Evolutionary conservation across 495 filamentous ascomycete species (phyloP).

Genomic region (Penicillium simplicissimum): DNA sequence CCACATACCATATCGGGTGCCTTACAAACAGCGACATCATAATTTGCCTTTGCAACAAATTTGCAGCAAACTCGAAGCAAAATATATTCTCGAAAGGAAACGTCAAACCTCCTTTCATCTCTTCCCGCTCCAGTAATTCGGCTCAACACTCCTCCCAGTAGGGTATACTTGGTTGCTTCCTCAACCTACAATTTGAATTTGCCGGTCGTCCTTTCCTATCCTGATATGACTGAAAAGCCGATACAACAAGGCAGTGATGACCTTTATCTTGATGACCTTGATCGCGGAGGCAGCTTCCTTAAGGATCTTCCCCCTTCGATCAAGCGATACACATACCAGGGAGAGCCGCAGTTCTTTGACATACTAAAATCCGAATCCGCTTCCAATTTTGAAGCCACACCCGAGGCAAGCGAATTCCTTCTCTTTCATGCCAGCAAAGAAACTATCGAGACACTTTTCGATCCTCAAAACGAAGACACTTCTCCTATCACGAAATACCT

Average conservation of each 20-base stretch:
- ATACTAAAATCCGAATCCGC: not conserved
- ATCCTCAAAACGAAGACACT: not conserved
- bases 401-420: constrained; percentile 6
- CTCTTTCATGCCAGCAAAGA: constrained; percentile 9
- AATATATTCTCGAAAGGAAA: too few relatives aligned
- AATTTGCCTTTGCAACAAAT: too few relatives aligned
- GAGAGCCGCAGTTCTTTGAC: not conserved
- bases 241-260: constrained; percentile 7
- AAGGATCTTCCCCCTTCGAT: constrained; percentile 7
- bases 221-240: not conserved
- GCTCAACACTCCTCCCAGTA: not conserved
- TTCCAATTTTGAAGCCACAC: constrained; percentile 4
- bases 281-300: constrained; percentile 5
- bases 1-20: too few relatives aligned
- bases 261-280: too few relatives aligned
- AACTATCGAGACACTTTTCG: constrained; percentile 8
- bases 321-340: constrained; percentile 9
- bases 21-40: too few relatives aligned
- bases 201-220: not conserved
- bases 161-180: not conserved
- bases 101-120: too few relatives aligned
- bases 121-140: too few relatives aligned
- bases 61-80: too few relatives aligned
- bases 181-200: not conserved
- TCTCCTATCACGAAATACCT: not conserved